Conservation (phyloP, 306 rosid species). For the Leucaena leucocephala region DNA sequence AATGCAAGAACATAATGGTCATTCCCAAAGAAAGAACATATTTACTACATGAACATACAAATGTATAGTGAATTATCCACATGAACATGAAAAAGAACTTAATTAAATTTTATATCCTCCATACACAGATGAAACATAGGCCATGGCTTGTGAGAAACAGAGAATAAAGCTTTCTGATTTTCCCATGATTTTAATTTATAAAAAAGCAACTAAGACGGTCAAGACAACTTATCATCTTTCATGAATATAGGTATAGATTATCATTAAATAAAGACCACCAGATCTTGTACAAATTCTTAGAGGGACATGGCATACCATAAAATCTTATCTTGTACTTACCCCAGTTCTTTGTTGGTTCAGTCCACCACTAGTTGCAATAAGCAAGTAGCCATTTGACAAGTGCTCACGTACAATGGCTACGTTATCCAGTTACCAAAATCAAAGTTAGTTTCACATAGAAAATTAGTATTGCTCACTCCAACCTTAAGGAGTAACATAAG, state of each 20-base stretch:
- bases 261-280: background rate
- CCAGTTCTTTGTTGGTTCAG: constrained; percentile 97
- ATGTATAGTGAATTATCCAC: background rate
- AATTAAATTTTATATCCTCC: constrained; percentile 16
- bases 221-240: background rate
- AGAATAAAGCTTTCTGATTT: background rate
- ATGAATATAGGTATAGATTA: background rate
- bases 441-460: constrained; percentile 11
- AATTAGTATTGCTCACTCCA: constrained; percentile 27
- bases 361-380: constrained; percentile 97
- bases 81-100: constrained; percentile 22
- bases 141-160: background rate
- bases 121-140: constrained; percentile 13
- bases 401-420: constrained; percentile 66
- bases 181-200: background rate
- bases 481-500: background rate
- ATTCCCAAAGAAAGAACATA: constrained; percentile 32
- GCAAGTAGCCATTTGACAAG: constrained; percentile 84
- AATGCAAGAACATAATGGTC: constrained; percentile 34
- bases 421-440: constrained; percentile 37
- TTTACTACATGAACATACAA: background rate
- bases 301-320: constrained; percentile 27
- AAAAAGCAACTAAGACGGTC: constrained; percentile 9
- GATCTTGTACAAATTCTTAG: constrained; percentile 9
- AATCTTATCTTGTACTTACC: constrained; percentile 53